Base-by-base conservation (phyloP, 108 stramenopile species). In the Discostella pseudostelligera region DNA sequence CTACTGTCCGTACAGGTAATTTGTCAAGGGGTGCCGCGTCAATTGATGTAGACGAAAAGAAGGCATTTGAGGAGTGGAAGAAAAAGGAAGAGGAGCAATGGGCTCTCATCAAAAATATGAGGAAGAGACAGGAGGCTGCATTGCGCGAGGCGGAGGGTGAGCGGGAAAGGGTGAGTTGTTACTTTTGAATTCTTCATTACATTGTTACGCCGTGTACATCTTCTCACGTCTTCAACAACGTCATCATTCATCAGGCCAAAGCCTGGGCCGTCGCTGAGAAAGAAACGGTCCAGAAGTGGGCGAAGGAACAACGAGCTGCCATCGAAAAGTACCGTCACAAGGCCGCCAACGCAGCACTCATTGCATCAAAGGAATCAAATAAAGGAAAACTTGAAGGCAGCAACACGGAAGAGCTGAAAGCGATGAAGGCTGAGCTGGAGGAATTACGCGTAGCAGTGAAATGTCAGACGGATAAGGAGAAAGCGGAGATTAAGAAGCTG, bases 361-460 rank as follows among this genome's bases (percentile, higher is more conserved):
- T 79, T 53, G 78, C 78, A 32, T 45, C 69, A 39, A 70, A 65
- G 44, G 62, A 50, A 47, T 67, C 78, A 24, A 69, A 58, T 12
- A 62, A 58, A 37, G 60, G 17, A 32, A 46, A 35, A 44, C 16
- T 43, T 11, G 42, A 59, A 11, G 57, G 61, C 17, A 20, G 25
- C 22, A 39, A 32, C 12, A 1, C 42, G 39, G 51, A 49, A 16
- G 72, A 74, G 14, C 37, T 21, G 1, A 32, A 76, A 11, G 64
- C 22, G 0, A 24, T 87, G 43, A 79, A 87, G 14, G 74, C 85
- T 7, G 66, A 75, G 48, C 54, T 93, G 56, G 86, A 87, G 49
- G 69, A 83, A 42, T 79, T 93, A 32, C 74, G 82, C 26, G 49
- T 87, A 12, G 72, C 79, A 54, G 65, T 93, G 25, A 79, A 84